Percentiles rank a stretch among this genome's conserved stretches.
These are phyloP conservation scores for Solanum ossicruentum DNA, from an alignment of 257 asterid species.

Conservation along the genomic window DNA sequence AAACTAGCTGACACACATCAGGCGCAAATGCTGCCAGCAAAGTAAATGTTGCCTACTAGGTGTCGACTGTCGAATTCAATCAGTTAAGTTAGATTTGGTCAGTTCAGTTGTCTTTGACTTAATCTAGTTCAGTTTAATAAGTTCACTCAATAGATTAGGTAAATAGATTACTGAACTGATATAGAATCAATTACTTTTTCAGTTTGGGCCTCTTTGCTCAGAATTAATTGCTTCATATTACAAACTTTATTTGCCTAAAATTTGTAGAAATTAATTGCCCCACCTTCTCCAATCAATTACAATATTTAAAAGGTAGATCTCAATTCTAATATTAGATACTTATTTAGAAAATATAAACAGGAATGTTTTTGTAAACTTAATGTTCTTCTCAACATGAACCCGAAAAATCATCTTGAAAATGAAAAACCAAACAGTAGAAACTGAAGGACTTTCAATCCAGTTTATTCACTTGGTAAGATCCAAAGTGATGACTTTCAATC, in stretches of 20 bases:
- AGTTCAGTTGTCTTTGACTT: neutral
- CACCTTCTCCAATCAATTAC: neutral
- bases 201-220: neutral
- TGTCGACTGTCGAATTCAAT: neutral
- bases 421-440: neutral
- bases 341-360: neutral
- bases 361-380: neutral
- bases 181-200: neutral
- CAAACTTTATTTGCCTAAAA: neutral
- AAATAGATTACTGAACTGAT: neutral
- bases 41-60: neutral
- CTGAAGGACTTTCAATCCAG: neutral
- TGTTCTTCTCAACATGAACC: neutral
- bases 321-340: neutral
- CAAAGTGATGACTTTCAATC: neutral
- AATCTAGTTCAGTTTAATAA: neutral
- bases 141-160: neutral
- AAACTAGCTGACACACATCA: neutral
- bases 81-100: neutral
- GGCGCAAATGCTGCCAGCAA: neutral
- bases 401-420: neutral
- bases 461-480: neutral
- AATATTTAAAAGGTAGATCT: neutral
- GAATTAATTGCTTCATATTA: neutral
- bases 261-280: neutral